These are phyloP conservation scores for Antitrichia curtipendula DNA, from an alignment of 225 moss, liverwort and hornwort genomes.

Conservation along the genomic window DNA sequence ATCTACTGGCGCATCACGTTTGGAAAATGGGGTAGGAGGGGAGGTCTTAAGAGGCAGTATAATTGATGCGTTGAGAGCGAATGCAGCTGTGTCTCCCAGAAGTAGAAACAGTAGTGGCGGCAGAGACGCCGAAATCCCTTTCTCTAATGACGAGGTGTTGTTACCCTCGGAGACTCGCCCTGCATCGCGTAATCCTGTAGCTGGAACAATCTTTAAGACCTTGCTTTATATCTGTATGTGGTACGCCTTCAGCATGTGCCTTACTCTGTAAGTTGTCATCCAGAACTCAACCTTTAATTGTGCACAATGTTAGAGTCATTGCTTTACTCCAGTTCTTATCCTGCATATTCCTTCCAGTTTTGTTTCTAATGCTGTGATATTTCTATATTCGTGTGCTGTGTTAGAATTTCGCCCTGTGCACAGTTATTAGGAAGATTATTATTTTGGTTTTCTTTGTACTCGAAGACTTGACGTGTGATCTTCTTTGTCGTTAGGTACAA, in stretches of 20 bases:
- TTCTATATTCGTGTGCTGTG: background rate
- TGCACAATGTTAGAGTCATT: background rate
- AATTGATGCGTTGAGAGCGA: slow-evolving; percentile 35
- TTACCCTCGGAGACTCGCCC: background rate
- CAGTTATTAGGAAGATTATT: background rate
- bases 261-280: slow-evolving; percentile 70
- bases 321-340: background rate
- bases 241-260: slow-evolving; percentile 79
- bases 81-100: slow-evolving; percentile 41
- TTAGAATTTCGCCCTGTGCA: background rate
- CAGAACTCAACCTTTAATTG: background rate
- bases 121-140: slow-evolving; percentile 20
- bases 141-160: slow-evolving; percentile 12
- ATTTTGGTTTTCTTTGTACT: background rate
- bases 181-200: slow-evolving; percentile 15
- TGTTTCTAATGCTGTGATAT: background rate
- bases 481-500: slow-evolving; percentile 62
- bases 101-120: slow-evolving; percentile 26
- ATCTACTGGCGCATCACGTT: slow-evolving; percentile 28
- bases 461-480: background rate
- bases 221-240: slow-evolving; percentile 57
- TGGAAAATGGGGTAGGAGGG: slow-evolving; percentile 37
- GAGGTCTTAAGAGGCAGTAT: slow-evolving; percentile 36
- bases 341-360: background rate
- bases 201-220: slow-evolving; percentile 50